These are phyloP conservation scores for Suillus fuscotomentosus DNA, from an alignment of 768 basidiomycete genomes.

Conservation along the genomic window DNA sequence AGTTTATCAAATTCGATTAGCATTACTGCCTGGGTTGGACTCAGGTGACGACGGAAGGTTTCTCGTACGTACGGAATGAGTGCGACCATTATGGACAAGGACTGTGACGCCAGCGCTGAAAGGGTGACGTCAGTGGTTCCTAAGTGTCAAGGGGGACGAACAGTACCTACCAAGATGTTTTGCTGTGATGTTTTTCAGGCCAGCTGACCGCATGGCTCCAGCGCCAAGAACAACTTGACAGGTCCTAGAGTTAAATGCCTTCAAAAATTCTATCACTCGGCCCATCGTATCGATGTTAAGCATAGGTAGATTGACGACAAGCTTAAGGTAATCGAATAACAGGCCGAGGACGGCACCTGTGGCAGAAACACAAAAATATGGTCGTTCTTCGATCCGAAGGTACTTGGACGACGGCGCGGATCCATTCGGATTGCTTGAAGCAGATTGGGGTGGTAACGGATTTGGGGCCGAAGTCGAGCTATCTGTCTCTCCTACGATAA, in stretches of 20 bases:
- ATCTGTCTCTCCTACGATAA: constrained; percentile 37
- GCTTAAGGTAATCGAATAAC: constrained; percentile 80
- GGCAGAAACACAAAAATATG: constrained; percentile 84
- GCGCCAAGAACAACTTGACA: constrained; percentile 98
- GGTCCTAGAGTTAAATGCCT: constrained; percentile 96
- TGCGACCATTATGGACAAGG: constrained; percentile 89
- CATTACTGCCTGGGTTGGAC: constrained; percentile 94
- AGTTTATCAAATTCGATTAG: constrained; percentile 97
- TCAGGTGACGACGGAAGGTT: constrained; percentile 90
- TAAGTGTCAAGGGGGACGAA: constrained; percentile 10
- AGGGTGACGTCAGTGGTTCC: constrained; percentile 13
- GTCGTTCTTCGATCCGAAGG: constrained; percentile 76
- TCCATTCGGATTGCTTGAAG: constrained; percentile 20
- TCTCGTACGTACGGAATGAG: constrained; percentile 96
- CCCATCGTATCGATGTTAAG: constrained; percentile 96
- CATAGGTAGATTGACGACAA: constrained; percentile 85
- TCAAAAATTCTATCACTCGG: constrained; percentile 91
- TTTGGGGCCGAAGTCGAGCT: constrained; percentile 5
- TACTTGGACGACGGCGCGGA: constrained; percentile 47
- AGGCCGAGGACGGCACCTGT: constrained; percentile 73
- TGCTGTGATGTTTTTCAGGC: constrained; percentile 96
- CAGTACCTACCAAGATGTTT: constrained; percentile 81
- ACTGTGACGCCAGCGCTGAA: constrained; percentile 92
- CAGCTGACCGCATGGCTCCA: constrained; percentile 98
- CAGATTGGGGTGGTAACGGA: constrained; percentile 20